These are phyloP conservation scores for Talaromyces proteolyticus DNA, from an alignment of 495 filamentous ascomycete species.

Conservation along the genomic window DNA sequence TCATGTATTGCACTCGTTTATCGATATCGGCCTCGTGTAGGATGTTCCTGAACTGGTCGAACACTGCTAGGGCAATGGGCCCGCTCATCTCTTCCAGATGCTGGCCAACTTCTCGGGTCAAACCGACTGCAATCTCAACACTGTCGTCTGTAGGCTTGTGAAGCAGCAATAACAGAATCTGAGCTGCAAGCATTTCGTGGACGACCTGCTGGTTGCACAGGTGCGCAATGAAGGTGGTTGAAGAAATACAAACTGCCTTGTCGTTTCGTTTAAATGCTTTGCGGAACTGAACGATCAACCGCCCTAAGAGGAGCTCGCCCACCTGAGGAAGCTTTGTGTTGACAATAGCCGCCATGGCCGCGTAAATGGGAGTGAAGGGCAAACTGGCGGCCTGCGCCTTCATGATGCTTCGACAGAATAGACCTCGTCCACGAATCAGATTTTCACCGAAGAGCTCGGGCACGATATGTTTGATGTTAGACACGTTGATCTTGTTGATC, in stretches of 20 bases:
- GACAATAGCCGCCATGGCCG: conserved; percentile 90
- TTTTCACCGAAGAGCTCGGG: conserved; percentile 95
- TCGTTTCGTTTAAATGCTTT: conserved; percentile 97
- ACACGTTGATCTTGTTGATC: conserved; percentile 97
- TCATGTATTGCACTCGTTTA: conserved; percentile 96
- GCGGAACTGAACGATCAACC: conserved; percentile 86
- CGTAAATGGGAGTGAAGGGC: conserved; percentile 93
- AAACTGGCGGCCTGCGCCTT: conserved; percentile 96
- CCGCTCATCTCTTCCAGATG: conserved; percentile 92
- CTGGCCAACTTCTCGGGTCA: conserved; percentile 86
- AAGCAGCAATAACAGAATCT: conserved; percentile 83
- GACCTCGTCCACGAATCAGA: conserved; percentile 78
- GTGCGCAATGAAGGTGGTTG: conserved; percentile 91
- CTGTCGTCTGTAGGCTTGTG: conserved; percentile 95
- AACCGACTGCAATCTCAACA: conserved; percentile 92
- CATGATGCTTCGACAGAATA: conserved; percentile 95
- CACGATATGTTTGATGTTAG: conserved; percentile 96
- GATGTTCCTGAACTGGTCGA: conserved; percentile 92
- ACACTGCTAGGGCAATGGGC: conserved; percentile 79
- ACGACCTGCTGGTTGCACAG: conserved; percentile 91
- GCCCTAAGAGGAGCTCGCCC: conserved; percentile 81
- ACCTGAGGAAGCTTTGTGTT: conserved; percentile 96
- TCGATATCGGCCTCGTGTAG: conserved; percentile 95
- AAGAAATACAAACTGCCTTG: conserved; percentile 87
- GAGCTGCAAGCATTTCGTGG: conserved; percentile 86